Base-by-base conservation (phyloP, 768 basidiomycete genomes). In the Asterophora lycoperdoides region DNA sequence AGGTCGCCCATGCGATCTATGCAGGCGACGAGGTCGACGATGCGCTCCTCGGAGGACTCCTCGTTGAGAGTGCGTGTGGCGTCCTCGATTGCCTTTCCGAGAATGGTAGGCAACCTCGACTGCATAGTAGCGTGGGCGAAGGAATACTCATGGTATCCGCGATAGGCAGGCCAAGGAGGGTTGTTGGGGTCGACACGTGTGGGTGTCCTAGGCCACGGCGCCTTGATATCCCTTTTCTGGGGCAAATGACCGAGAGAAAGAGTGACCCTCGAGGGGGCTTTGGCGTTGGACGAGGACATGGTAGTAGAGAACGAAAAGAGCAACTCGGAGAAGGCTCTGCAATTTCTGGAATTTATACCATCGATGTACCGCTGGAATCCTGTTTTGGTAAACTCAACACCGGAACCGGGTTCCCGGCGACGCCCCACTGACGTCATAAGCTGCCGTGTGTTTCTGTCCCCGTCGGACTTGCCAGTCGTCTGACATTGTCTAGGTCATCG, bases 71-170 rank as follows among this genome's bases (percentile, higher is more conserved):
- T 96, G 58, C 83, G 80, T 46, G 86, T 87, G 8, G 85, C 76
- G 62, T 97, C 94, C 60, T 94, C 93, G 59, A 96, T 93, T 10
- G 89, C 94, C 70, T 96, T 97, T 55, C 92, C 91, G 41, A 96
- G 75, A 55, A 97, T 97, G 34, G 94, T 95, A 2, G 94, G 94
- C 19, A 96, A 80, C 40, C 94, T 85, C n/a, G 87, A 84, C 52
- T 91, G 89, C 93, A 96, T 96, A 3, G 93, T 95, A 28, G 92
- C 94, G 68, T 94, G 81, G 33, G 85, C 86, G 60, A 90, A 90
- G 0, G 84, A 89, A 63, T 84, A 89, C 59, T 89, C 83, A 64
- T 84, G 80, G 63, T 89, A 88, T 4, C 86, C 86, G 36, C 88
- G 83, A 66, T 80, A 89, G 0, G 87, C 87, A 30, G 88, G 87